Percentiles rank a stretch among this genome's conserved stretches.
These are phyloP conservation scores for Hysterangium stoloniferum DNA, from an alignment of 768 basidiomycete genomes.

Conservation along the genomic window DNA sequence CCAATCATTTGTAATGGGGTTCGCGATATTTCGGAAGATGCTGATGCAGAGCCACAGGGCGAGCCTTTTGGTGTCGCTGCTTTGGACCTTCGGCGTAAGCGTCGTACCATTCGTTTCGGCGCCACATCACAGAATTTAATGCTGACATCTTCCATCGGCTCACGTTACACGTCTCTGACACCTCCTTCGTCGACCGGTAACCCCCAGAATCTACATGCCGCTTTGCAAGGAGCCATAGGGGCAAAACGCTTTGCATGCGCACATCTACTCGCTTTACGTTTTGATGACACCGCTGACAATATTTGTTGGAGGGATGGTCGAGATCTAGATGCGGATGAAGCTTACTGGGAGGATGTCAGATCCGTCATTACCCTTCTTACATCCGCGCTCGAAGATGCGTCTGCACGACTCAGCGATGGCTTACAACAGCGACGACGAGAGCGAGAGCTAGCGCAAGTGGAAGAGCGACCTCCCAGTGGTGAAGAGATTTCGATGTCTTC, in stretches of 20 bases:
- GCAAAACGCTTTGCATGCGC: conserved; percentile 74
- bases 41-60: conserved; percentile 16
- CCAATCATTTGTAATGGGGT: no score
- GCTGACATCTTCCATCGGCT: conserved; percentile 24
- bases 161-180: conserved; percentile 29
- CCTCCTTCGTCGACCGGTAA: conserved; percentile 34
- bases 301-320: conserved; percentile 8
- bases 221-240: conserved; percentile 58
- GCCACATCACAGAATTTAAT: conserved; percentile 25
- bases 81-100: conserved; percentile 49
- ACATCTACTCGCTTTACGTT: conserved; percentile 72
- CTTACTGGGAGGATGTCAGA: conserved; percentile 81
- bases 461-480: conserved; percentile 25
- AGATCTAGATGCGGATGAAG: conserved; percentile 51
- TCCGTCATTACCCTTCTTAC: conserved; percentile 66
- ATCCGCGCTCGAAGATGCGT: conserved; percentile 57
- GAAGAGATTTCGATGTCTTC: conserved; percentile 10
- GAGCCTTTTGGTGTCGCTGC: conserved; percentile 55
- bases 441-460: conserved; percentile 43
- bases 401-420: conserved; percentile 52
- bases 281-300: conserved; percentile 23
- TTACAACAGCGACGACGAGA: conserved; percentile 30
- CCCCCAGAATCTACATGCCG: conserved; percentile 49
- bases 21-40: conserved; percentile 10
- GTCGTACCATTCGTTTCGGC: conserved; percentile 35